Evolutionary conservation across 2,329 filamentous ascomycete species (phyloP).

Genomic region (Aspergillus persii): DNA sequence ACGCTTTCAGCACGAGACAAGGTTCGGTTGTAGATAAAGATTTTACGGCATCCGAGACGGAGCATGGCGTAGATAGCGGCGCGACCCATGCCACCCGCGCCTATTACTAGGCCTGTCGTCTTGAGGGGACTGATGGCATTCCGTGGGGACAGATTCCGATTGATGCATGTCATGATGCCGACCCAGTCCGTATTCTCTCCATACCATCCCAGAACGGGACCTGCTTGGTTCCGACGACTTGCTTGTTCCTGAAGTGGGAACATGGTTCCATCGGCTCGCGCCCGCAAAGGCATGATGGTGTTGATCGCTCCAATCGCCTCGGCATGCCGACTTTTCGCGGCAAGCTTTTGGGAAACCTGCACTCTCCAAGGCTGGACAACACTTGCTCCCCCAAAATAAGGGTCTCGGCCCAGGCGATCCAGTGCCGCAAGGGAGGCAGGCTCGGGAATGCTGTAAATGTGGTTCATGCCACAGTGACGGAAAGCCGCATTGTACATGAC

Average conservation of each 20-base stretch:
- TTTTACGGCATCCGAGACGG: constrained; percentile 71
- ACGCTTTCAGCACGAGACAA: constrained; percentile 64
- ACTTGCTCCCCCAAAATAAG: constrained; percentile 42
- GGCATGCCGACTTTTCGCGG: constrained; percentile 41
- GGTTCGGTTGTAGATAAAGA: constrained; percentile 73
- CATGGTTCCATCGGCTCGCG: constrained; percentile 34
- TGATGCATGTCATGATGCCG: constrained; percentile 43
- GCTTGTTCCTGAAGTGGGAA: constrained; percentile 40
- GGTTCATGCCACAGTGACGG: constrained; percentile 38
- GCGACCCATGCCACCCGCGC: constrained; percentile 72
- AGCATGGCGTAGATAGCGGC: constrained; percentile 77
- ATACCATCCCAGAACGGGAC: constrained; percentile 42
- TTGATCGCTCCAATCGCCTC: constrained; percentile 47
- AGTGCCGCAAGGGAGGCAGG: constrained; percentile 37
- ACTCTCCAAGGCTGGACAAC: constrained; percentile 46
- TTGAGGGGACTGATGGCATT: constrained; percentile 54
- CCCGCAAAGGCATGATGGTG: constrained; percentile 44
- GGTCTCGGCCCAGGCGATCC: constrained; percentile 37
- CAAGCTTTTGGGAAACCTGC: constrained; percentile 36
- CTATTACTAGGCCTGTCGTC: constrained; percentile 55
- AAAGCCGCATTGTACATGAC: constrained; percentile 45
- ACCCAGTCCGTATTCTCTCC: constrained; percentile 48
- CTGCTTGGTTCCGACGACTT: constrained; percentile 42
- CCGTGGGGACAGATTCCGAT: constrained; percentile 42
- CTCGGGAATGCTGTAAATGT: constrained; percentile 40